phyloP scores from a whole-genome alignment of 2,329 filamentous ascomycete species.

The Cladosporium colombiae region DNA sequence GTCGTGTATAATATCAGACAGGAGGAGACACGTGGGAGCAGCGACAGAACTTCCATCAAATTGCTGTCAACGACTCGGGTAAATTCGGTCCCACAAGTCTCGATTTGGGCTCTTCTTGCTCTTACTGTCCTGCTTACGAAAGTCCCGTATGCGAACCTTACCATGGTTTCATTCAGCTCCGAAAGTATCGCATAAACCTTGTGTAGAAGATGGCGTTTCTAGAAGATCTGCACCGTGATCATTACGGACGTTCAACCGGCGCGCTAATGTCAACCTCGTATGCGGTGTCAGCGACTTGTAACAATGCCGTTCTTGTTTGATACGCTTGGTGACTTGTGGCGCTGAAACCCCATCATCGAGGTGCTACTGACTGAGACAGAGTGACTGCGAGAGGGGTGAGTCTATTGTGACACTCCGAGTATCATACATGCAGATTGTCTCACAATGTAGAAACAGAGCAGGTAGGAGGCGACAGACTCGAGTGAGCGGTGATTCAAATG shows the following conservation, averaged over 20 bases:
- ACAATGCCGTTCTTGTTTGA: too few relatives aligned
- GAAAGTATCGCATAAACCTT: not conserved
- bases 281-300: not conserved
- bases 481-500: not conserved
- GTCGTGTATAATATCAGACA: not conserved
- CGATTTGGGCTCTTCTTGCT: not conserved
- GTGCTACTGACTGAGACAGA: not conserved
- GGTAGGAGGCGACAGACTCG: not conserved
- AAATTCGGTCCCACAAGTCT: not conserved
- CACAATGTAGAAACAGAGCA: not conserved
- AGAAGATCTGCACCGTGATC: not conserved
- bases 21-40: not conserved
- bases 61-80: not conserved
- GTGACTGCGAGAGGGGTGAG: not conserved
- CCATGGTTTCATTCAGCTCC: not conserved
- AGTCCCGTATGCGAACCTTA: not conserved
- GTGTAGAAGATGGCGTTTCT: not conserved
- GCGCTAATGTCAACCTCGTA: not conserved
- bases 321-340: too few relatives aligned
- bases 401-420: not conserved
- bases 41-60: not conserved
- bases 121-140: too few relatives aligned
- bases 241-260: not conserved
- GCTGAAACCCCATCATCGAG: too few relatives aligned
- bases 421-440: not conserved